Evolutionary conservation across 768 basidiomycete genomes (phyloP).

Genomic region (Rhodotorula paludigena): DNA sequence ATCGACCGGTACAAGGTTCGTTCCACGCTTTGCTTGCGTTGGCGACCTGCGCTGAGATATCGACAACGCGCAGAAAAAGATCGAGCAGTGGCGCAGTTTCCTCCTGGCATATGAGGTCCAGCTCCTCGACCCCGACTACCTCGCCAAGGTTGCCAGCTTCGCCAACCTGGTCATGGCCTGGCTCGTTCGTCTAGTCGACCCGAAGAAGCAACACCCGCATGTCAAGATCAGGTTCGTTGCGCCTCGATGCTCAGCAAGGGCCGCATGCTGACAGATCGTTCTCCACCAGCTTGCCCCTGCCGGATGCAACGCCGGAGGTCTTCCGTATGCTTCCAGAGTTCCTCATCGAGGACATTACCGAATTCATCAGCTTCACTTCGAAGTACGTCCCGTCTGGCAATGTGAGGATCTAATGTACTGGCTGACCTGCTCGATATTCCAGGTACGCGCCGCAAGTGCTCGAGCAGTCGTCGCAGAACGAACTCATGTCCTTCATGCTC

Average conservation of each 20-base stretch:
- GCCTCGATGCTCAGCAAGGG: background rate
- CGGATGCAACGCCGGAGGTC: slow-evolving; percentile 71
- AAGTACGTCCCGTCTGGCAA: slow-evolving; percentile 55
- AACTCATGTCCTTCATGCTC: slow-evolving; percentile 76
- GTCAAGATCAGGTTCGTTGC: slow-evolving; percentile 60
- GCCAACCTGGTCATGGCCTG: slow-evolving; percentile 84
- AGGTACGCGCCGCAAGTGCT: slow-evolving; percentile 64
- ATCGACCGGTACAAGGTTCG: slow-evolving; percentile 30
- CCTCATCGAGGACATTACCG: slow-evolving; percentile 85
- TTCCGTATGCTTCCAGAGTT: slow-evolving; percentile 91
- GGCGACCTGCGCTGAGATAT: slow-evolving; percentile 50
- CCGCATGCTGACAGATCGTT: slow-evolving; percentile 11
- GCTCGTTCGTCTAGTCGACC: slow-evolving; percentile 86
- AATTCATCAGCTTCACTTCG: slow-evolving; percentile 76
- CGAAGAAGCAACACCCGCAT: slow-evolving; percentile 68
- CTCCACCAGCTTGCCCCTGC: slow-evolving; percentile 68
- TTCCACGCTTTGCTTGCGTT: too few relatives aligned
- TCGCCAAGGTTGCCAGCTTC: slow-evolving; percentile 53
- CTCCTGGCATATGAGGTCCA: slow-evolving; percentile 77
- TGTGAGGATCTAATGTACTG: background rate
- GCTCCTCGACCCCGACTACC: slow-evolving; percentile 63
- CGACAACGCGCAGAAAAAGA: slow-evolving; percentile 56
- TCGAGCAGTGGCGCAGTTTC: slow-evolving; percentile 27
- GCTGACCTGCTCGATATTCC: too few relatives aligned
- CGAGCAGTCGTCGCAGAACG: slow-evolving; percentile 75